phyloP scores from a whole-genome alignment of 495 filamentous ascomycete genomes.

The Extremus antarcticus region DNA sequence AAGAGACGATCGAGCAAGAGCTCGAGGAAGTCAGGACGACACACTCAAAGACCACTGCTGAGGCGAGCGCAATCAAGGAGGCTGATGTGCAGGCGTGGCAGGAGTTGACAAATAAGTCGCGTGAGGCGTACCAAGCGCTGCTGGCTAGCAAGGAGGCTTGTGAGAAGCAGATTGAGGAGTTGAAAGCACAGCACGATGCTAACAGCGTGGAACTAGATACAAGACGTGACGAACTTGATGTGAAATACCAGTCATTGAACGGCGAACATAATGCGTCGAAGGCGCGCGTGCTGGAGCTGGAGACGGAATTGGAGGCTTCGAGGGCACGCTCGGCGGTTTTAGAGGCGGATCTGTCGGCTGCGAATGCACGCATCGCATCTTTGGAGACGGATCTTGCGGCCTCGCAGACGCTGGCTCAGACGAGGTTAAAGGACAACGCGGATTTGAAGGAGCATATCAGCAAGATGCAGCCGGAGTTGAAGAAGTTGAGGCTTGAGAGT shows the following conservation, averaged over 20 bases:
- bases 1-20: conserved; percentile 40
- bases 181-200: conserved; percentile 43
- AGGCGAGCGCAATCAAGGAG: conserved; percentile 28
- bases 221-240: conserved; percentile 46
- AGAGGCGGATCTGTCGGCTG: conserved; percentile 75
- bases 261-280: conserved; percentile 68
- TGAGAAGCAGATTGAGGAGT: conserved; percentile 32
- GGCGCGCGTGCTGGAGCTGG: conserved; percentile 58
- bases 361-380: conserved; percentile 44
- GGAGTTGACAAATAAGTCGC: no score
- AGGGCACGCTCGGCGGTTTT: conserved; percentile 55
- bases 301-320: conserved; percentile 76
- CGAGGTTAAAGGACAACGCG: conserved; percentile 76
- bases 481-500: conserved; percentile 61
- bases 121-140: no score
- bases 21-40: no score
- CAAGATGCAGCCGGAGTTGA: conserved; percentile 77
- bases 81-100: no score
- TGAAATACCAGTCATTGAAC: conserved; percentile 47
- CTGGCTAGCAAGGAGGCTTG: conserved; percentile 27
- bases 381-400: conserved; percentile 79
- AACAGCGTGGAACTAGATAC: conserved; percentile 40
- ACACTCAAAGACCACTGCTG: conserved; percentile 55
- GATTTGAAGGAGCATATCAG: conserved; percentile 68
- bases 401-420: conserved; percentile 71